Base-by-base conservation (phyloP, 1,284 basidiomycete species). In the Ustilago cynodontis region DNA sequence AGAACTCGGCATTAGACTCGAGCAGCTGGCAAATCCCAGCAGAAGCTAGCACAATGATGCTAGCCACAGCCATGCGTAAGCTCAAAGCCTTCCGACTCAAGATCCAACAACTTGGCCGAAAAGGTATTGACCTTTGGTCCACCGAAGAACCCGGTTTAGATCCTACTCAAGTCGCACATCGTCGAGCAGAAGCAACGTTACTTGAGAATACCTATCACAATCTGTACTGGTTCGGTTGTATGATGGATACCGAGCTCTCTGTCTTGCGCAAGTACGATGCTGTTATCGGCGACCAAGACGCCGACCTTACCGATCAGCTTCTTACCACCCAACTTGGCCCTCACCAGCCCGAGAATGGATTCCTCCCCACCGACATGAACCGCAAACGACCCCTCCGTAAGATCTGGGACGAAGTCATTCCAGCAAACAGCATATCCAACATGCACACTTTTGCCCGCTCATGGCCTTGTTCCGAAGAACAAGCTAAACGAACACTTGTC, bases 341-440 rank as follows among this genome's bases (percentile, higher is more conserved):
- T 37, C 49, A 58, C 37, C 53, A 47, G 49, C 33, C 54, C 28
- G 49, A 59, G 4, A 33, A 33, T 16, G 10, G 47, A 14, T 28
- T 49, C 24, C 26, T 24, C 13, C 7, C 63, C 65, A 39, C 53
- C 60, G 5, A 33, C 31, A 26, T 37, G 9, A 9, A 2, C 24
- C 37, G 3, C 2, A 45, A 8, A 57, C 29, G 1, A 28, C 71
- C 66, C 0, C 41, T 70, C 20, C 59, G 71, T 37, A 74, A 70
- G 66, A 75, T 75, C 50, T 75, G 66, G 66, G 67, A 75, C 58
- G 72, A 75, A 14, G 63, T 70, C 0, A 75, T 75, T n/a, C 67
- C 64, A 0, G 64, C 64, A 4, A 66, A 64, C 57, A 75, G 72
- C 49, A 55, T 63, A 22, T 35, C 45, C 33, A 63, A 66, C 35